Base-by-base conservation (phyloP, 2,329 filamentous ascomycete genomes). In the Colletotrichum melonis region DNA sequence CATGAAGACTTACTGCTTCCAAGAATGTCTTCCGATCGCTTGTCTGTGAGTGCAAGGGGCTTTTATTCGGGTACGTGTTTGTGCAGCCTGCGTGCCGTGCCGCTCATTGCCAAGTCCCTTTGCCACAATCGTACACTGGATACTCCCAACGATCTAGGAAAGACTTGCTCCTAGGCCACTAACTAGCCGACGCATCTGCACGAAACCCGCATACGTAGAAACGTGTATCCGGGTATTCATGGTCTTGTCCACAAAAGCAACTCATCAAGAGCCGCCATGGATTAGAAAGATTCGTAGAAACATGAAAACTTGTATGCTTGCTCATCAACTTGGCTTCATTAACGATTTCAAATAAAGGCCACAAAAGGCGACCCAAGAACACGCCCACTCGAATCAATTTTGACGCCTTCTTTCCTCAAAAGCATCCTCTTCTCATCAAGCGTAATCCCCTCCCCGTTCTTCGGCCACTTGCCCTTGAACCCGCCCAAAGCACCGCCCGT, bases 391-490 rank as follows among this genome's bases (percentile, higher is more conserved):
- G 81, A 86, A 79, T 93, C 89, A 77, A 94, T 90, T 75, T 81
- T 82, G 11, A 94, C 90, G 1, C 92, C 93, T 81, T 94, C 93
- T 1, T 83, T 84, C 73, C 85, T 84, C 74, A 95, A 80, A 66
- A 94, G 78, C 74, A 81, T 80, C 78, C 89, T 86, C 86, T 94
- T 94, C 82, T 92, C 91, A 42, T 88, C 87, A 72, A 92, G 86
- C 62, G 91, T 91, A 71, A 89, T 87, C 81, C 84, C 74, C 80
- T 79, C 26, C 93, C 97, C 79, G 97, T 75, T 83, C 81, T 92
- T 91, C 90, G 97, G 97, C 88, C 95, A 98, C 83, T 98, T 94
- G 28, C 97, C 97, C 84, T 94, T 95, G 86, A 99, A 98, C 1
- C 94, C 97, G 69, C 93, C 93, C 26, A 95, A 81, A n/a, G 87